Evolutionary conservation across 2,329 filamentous ascomycete genomes (phyloP).

Genomic region (Nemania sp.): DNA sequence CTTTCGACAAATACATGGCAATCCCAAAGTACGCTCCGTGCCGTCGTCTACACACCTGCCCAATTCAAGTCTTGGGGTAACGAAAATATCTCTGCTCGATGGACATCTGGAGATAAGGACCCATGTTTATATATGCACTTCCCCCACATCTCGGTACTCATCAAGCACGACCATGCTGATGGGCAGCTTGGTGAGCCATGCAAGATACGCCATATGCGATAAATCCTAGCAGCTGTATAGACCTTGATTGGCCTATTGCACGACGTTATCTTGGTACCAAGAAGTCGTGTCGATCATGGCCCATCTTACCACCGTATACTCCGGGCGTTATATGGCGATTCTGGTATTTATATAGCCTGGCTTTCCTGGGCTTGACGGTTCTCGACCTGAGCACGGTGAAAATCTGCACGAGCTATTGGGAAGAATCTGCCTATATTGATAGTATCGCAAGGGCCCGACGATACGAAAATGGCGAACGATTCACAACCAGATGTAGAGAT

Average conservation of each 20-base stretch:
- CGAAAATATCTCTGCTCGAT: neutral
- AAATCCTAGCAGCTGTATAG: neutral
- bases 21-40: neutral
- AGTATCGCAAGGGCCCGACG: constrained; percentile 30
- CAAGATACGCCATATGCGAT: neutral
- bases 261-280: constrained; percentile 9
- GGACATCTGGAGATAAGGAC: constrained; percentile 23
- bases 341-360: constrained; percentile 2
- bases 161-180: neutral
- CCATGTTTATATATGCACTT: constrained; percentile 19
- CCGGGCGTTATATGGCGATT: neutral
- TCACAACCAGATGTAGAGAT: constrained; percentile 26
- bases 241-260: constrained; percentile 13
- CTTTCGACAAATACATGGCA: neutral
- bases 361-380: neutral
- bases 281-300: neutral
- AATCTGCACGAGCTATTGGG: neutral
- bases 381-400: neutral
- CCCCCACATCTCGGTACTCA: constrained; percentile 11
- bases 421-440: neutral
- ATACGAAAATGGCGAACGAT: constrained; percentile 31
- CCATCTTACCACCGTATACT: neutral
- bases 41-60: constrained; percentile 15
- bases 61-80: constrained; percentile 3
- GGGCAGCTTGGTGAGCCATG: neutral